A percentile compares a stretch with the other conserved stretches of the same genome.
Conservation (phyloP, 495 filamentous ascomycete genomes). For the Lophiostoma macrostomum region DNA sequence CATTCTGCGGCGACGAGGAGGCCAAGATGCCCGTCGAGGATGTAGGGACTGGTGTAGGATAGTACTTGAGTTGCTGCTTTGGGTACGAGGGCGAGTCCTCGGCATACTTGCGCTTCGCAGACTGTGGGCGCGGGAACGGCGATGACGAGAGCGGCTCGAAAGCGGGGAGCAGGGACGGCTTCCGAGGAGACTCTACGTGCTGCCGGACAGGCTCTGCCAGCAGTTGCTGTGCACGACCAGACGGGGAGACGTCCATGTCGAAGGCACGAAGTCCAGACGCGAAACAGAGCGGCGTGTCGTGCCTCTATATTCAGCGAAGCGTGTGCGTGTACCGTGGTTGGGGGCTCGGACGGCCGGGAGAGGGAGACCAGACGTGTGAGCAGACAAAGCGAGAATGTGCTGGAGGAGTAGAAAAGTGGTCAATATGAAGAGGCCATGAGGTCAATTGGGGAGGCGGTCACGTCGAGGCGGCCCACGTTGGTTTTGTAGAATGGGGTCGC, state of each 20-base stretch:
- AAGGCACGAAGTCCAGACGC: slow-evolving; percentile 18
- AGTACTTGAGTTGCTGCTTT: slow-evolving; percentile 69
- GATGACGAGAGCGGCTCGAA: slow-evolving; percentile 93
- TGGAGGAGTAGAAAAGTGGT: slow-evolving; percentile 11
- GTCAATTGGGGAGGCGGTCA: slow-evolving; percentile 29
- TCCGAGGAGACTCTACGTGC: slow-evolving; percentile 20
- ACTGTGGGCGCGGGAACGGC: slow-evolving; percentile 61
- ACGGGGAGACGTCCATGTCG: slow-evolving; percentile 26
- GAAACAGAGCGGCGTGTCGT: slow-evolving; percentile 21
- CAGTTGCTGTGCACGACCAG: slow-evolving; percentile 8
- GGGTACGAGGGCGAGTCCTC: slow-evolving; percentile 50
- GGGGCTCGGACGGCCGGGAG: slow-evolving; percentile 14
- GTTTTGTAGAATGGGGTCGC: slow-evolving; percentile 6
- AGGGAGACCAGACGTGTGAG: not conserved
- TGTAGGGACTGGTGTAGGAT: slow-evolving; percentile 89
- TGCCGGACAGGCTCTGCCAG: slow-evolving; percentile 2
- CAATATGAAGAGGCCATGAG: slow-evolving; percentile 29
- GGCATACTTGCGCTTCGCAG: slow-evolving; percentile 42
- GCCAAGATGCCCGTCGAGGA: slow-evolving; percentile 90
- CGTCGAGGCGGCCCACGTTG: slow-evolving; percentile 21
- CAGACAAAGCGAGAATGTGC: slow-evolving; percentile 7
- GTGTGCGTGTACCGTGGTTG: slow-evolving; percentile 14
- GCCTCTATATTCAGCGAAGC: slow-evolving; percentile 4
- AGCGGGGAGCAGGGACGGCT: slow-evolving; percentile 75
- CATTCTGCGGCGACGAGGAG: slow-evolving; percentile 69